Conservation (phyloP, 1,284 basidiomycete species). For the Takashimella tepidaria region DNA sequence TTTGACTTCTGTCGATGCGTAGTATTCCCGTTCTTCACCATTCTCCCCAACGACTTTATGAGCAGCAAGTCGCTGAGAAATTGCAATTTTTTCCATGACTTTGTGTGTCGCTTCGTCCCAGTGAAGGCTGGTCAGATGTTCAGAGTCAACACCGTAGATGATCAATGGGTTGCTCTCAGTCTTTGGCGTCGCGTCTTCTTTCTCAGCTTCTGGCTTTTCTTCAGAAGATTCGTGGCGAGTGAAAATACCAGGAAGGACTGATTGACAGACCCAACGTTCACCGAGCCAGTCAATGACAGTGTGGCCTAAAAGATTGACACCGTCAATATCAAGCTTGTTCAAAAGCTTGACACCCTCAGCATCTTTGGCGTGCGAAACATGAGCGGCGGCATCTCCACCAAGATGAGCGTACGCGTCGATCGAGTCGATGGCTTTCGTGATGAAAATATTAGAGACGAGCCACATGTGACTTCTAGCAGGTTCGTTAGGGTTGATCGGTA, state of each 20-base stretch:
- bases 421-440: slow-evolving; percentile 55
- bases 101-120: slow-evolving; percentile 52
- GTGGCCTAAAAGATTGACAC: slow-evolving; percentile 69
- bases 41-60: slow-evolving; percentile 52
- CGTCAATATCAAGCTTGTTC: slow-evolving; percentile 62
- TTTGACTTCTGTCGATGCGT: slow-evolving; percentile 55
- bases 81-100: slow-evolving; percentile 52
- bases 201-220: slow-evolving; percentile 27
- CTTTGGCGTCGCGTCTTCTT: slow-evolving; percentile 44
- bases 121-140: slow-evolving; percentile 49
- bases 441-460: slow-evolving; percentile 56
- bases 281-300: slow-evolving; percentile 57
- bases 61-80: slow-evolving; percentile 51
- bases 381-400: slow-evolving; percentile 56
- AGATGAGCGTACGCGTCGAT: slow-evolving; percentile 54
- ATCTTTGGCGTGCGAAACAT: slow-evolving; percentile 56
- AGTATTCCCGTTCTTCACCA: slow-evolving; percentile 50
- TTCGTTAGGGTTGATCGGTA: slow-evolving; percentile 57
- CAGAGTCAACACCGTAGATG: slow-evolving; percentile 56
- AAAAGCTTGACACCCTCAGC: slow-evolving; percentile 53
- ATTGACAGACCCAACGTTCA: slow-evolving; percentile 57
- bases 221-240: slow-evolving; percentile 37
- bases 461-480: slow-evolving; percentile 53
- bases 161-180: slow-evolving; percentile 53
- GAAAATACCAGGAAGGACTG: slow-evolving; percentile 56